Evolutionary conservation across 352 stramenopile species (phyloP).

Genomic region (Achlya hypogyna): DNA sequence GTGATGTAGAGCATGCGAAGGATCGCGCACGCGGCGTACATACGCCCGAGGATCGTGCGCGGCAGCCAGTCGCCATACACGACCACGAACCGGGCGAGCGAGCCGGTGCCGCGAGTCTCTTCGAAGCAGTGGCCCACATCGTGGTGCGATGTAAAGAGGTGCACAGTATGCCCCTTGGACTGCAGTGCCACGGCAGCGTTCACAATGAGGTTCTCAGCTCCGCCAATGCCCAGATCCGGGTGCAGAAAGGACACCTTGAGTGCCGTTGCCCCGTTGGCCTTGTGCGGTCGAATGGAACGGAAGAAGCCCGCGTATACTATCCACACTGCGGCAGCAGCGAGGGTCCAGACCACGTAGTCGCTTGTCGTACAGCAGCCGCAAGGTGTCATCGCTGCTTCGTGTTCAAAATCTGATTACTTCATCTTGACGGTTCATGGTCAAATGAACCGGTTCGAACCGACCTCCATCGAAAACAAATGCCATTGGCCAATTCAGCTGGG

Average conservation of each 20-base stretch:
- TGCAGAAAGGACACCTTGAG: slow-evolving; percentile 91
- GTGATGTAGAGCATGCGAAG: slow-evolving; percentile 92
- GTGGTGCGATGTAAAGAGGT: slow-evolving; percentile 96
- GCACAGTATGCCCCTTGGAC: slow-evolving; percentile 68
- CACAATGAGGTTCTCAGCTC: slow-evolving; percentile 91
- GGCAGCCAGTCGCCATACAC: slow-evolving; percentile 94
- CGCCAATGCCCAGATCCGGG: slow-evolving; percentile 97
- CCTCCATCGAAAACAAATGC: no score
- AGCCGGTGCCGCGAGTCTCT: slow-evolving; percentile 78
- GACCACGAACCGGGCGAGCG: slow-evolving; percentile 64
- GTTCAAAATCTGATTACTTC: background rate
- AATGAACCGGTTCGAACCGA: no score
- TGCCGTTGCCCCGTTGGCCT: background rate
- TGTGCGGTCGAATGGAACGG: background rate
- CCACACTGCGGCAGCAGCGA: background rate
- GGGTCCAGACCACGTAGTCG: background rate
- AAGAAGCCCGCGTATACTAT: slow-evolving; percentile 11
- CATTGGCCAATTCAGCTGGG: no score
- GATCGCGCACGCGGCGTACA: slow-evolving; percentile 90
- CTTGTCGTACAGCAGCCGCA: background rate
- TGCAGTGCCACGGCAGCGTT: slow-evolving; percentile 85
- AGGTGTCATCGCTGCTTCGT: background rate
- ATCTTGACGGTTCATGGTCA: no score
- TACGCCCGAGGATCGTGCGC: slow-evolving; percentile 70
- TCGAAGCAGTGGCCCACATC: slow-evolving; percentile 92